Evolutionary conservation across 1,139 yeast species (phyloP).

Genomic region (Kodamaea ohmeri): DNA sequence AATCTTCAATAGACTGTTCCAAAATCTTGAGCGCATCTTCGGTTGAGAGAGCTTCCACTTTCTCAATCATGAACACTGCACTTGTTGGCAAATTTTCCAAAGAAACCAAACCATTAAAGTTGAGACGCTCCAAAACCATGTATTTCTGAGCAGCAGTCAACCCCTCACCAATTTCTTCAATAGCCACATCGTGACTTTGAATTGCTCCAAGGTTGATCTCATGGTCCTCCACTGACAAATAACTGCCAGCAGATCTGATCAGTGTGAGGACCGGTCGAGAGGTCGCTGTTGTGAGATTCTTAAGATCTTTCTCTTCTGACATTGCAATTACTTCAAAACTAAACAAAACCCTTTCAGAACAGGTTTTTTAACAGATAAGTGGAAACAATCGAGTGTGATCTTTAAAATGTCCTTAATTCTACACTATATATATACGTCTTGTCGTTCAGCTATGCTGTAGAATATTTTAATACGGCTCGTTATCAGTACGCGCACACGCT

Average conservation of each 20-base stretch:
- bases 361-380: too few relatives aligned
- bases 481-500: too few relatives aligned
- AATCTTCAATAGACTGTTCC: conserved; percentile 18
- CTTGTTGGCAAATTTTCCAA: conserved; percentile 33
- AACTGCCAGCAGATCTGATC: conserved; percentile 5
- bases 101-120: conserved; percentile 26
- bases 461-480: too few relatives aligned
- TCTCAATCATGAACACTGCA: conserved; percentile 23
- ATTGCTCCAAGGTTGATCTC: conserved; percentile 16
- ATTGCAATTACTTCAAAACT: too few relatives aligned
- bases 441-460: too few relatives aligned
- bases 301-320: too few relatives aligned
- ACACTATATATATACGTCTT: too few relatives aligned
- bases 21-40: conserved; percentile 21
- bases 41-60: conserved; percentile 18
- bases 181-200: conserved; percentile 19
- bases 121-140: conserved; percentile 26
- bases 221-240: conserved; percentile 15
- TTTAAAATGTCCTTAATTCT: too few relatives aligned
- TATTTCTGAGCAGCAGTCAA: conserved; percentile 28
- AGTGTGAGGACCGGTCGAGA: not conserved
- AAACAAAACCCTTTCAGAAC: too few relatives aligned
- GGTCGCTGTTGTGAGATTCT: too few relatives aligned
- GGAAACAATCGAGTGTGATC: too few relatives aligned
- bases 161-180: conserved; percentile 27